Conservation (phyloP, 352 stramenopile genomes). For the Pythium chondricola region DNA sequence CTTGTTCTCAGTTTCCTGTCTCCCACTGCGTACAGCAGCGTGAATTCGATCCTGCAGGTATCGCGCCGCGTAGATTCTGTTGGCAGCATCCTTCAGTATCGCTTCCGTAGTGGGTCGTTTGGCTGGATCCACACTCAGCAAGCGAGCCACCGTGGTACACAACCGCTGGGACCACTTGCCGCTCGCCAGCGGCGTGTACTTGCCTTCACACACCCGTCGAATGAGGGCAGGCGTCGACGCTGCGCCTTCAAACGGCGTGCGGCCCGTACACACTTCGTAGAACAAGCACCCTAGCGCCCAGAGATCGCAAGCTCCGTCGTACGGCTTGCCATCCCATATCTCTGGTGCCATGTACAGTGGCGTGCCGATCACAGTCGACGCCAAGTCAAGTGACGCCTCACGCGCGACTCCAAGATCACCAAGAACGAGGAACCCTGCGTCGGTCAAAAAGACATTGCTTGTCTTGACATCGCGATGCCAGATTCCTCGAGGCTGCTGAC, state of each 20-base stretch:
- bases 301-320: slow-evolving; percentile 79
- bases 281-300: slow-evolving; percentile 87
- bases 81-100: slow-evolving; percentile 27
- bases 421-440: slow-evolving; percentile 66
- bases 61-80: slow-evolving; percentile 24
- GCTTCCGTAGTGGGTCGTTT: slow-evolving; percentile 25
- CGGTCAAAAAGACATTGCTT: slow-evolving; percentile 80
- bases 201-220: slow-evolving; percentile 42
- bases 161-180: slow-evolving; percentile 26
- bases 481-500: slow-evolving; percentile 24
- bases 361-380: slow-evolving; percentile 81
- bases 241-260: slow-evolving; percentile 46
- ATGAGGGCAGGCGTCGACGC: slow-evolving; percentile 42
- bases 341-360: slow-evolving; percentile 89
- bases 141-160: slow-evolving; percentile 21
- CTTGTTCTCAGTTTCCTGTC: slow-evolving; percentile 6
- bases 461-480: slow-evolving; percentile 90
- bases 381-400: slow-evolving; percentile 33
- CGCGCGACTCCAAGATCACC: slow-evolving; percentile 87
- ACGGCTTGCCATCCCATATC: slow-evolving; percentile 70
- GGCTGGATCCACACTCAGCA: slow-evolving; percentile 32
- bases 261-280: slow-evolving; percentile 74
- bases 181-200: slow-evolving; percentile 31
- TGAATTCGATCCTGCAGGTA: slow-evolving; percentile 18
- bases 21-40: neutral